Evolutionary conservation across 2,329 filamentous ascomycete genomes (phyloP).

Genomic region (Colletotrichum sansevieriae): DNA sequence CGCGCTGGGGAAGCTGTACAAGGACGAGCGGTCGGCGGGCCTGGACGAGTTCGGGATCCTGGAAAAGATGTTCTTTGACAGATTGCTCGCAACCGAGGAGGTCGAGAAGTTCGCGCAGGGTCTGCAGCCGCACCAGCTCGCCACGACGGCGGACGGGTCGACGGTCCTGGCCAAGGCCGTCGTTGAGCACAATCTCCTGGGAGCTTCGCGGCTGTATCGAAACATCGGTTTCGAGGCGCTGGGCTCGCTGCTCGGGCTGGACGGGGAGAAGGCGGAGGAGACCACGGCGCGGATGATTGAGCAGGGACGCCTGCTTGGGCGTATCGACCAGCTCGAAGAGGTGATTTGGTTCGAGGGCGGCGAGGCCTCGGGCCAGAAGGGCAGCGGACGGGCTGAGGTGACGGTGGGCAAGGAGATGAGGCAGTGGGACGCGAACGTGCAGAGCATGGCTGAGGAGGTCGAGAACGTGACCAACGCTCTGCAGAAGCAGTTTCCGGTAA

Average conservation of each 20-base stretch:
- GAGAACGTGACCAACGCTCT: conserved; percentile 87
- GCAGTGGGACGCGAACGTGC: conserved; percentile 90
- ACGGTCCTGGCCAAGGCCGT: conserved; percentile 95
- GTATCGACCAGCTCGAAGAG: conserved; percentile 93
- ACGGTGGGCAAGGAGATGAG: conserved; percentile 79
- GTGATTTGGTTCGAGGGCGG: conserved; percentile 87
- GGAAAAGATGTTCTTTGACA: conserved; percentile 97
- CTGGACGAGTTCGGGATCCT: conserved; percentile 88
- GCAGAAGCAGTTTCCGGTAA: conserved; percentile 81
- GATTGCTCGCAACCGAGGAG: conserved; percentile 84
- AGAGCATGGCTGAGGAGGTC: conserved; percentile 88
- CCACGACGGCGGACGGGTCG: conserved; percentile 88
- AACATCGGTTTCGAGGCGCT: conserved; percentile 84
- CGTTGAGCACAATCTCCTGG: conserved; percentile 94
- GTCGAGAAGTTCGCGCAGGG: conserved; percentile 87
- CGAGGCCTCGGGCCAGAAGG: conserved; percentile 77
- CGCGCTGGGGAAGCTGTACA: conserved; percentile 87
- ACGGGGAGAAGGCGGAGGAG: conserved; percentile 85
- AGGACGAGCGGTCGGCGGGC: conserved; percentile 85
- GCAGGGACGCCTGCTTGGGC: conserved; percentile 86
- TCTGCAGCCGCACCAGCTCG: conserved; percentile 89
- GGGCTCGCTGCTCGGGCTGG: conserved; percentile 81
- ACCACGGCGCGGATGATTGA: conserved; percentile 97
- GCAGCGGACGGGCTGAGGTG: conserved; percentile 74
- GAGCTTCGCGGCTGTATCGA: conserved; percentile 81